Evolutionary conservation across 2,329 filamentous ascomycete species (phyloP), one percentile per base, ranked within the genome.

Genomic region (Neonectria sp.): DNA sequence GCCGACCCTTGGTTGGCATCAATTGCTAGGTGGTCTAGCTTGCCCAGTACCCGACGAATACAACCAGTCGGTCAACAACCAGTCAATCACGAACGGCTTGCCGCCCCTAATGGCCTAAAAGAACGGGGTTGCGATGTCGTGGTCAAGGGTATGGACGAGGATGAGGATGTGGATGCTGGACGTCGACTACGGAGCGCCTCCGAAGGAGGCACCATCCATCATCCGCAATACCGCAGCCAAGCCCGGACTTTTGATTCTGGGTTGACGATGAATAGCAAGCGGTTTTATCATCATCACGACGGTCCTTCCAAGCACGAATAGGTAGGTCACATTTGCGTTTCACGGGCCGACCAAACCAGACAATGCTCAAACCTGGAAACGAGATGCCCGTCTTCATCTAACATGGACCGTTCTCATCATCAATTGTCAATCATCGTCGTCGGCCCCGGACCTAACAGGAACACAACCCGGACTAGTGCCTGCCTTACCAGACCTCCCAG

Each of bases 11-110:
- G 52, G 52, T 40, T 62, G 51, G 51, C 37, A 40, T 40, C 15
- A 40, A 40, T 15, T 40, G 37, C 15, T 40, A 40, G 37, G 37
- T 17, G 37, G 37, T 6, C 37, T 40, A n/a, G 37, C 37, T 40
- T 40, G n/a, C 37, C 37, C 6, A 40, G 37, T 37, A 2, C 37
- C 13, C 37, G 37, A n/a, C 37, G 37, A 17, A 40, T 17, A 40
- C 37, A 40, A 37, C 35, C 35, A 37, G 35, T 37, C 35, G 35
- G 35, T 37, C 35, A 37, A 37, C 35, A 40, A n/a, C 6, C 37
- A 40, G 15, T 40, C 37, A 40, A 15, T 40, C 37, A 40, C 49
- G 40, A 64, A 64, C 62, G 55, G 55, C 62, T 40, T 64, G 48
- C 49, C 52, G 52, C 52, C 60, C 53, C 24, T 49, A 55, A 62